Conservation (phyloP, 139 green algal species). For the Coccomyxa sp. region DNA sequence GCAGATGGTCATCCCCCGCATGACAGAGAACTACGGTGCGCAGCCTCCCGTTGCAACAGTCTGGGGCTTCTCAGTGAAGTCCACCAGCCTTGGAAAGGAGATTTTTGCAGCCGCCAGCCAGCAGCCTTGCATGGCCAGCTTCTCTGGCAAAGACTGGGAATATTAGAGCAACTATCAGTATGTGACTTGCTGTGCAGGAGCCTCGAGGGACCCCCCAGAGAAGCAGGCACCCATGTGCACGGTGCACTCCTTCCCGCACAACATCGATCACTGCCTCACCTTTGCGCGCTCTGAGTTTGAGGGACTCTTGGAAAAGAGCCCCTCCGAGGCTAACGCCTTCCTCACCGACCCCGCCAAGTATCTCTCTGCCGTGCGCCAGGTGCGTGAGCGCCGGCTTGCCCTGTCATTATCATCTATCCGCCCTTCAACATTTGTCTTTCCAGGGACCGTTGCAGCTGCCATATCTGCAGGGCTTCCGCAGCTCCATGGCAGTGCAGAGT, state of each 20-base stretch:
- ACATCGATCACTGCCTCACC: conserved; percentile 97
- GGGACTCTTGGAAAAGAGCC: conserved; percentile 88
- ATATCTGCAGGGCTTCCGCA: background rate
- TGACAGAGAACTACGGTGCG: conserved; percentile 97
- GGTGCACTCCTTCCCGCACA: conserved; percentile 98
- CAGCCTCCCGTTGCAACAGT: background rate
- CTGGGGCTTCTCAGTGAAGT: too few species aligned
- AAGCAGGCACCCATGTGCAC: conserved; percentile 99
- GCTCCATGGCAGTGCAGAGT: background rate
- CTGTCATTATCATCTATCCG: too few species aligned
- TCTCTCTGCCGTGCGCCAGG: conserved; percentile 12
- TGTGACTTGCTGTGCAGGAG: conserved; percentile 29
- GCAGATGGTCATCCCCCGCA: conserved; percentile 78
- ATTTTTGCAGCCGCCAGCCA: too few species aligned
- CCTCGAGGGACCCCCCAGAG: conserved; percentile 84
- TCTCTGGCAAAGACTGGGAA: too few species aligned
- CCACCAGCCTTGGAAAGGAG: too few species aligned
- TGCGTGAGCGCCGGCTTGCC: too few species aligned
- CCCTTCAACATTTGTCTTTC: background rate
- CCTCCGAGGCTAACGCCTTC: conserved; percentile 86
- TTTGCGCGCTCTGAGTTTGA: conserved; percentile 96
- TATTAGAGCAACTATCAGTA: background rate
- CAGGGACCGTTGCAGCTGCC: background rate
- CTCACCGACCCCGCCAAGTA: conserved; percentile 82
- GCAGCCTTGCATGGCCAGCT: too few species aligned